Base-by-base conservation (phyloP, 768 basidiomycete genomes). In the Agaricus bisporus region DNA sequence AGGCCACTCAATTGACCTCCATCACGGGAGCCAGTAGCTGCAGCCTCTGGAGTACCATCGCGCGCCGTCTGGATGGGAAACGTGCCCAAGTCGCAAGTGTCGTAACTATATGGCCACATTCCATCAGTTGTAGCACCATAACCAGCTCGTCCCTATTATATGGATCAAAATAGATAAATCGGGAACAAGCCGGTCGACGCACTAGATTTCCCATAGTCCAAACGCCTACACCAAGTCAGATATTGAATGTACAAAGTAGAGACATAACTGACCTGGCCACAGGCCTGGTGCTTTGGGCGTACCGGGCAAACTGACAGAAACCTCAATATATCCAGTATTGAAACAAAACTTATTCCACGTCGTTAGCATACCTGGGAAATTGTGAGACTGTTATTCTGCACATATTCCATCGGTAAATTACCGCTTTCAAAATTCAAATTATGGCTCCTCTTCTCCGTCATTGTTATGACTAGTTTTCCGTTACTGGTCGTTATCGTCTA, bases 301-400 rank as follows among this genome's bases (percentile, higher is more conserved):
- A 2, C 87, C 87, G 14, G 88, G 87, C 60, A 89, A 64, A 63
- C 85, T 88, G 20, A 90, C 59, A 9, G 73, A 76, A 8, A 85
- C 78, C 69, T 94, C 94, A 55, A 95, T 72, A 64, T 92, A 92
- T 3, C 90, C 91, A 0, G 89, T 90, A 8, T 85, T 92, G 70
- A 93, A 95, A 70, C 92, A 95, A 51, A 95, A 68, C 69, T 94
- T 89, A 69, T 94, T 94, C 91, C 93, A 95, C 9, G 84, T 77
- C 59, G 86, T 82, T 7, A 95, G 53, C 85, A 88, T 87, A 36
- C 80, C 81, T 78, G 18, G 36, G 42, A 36, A 39, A 12, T 45
- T 35, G 36, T 39, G 35, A 57, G 47, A 32, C 11, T 32, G 7
- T 7, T 20, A 63, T 4, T 29, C 18, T 8, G 20, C 58, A 49